Base-by-base conservation (phyloP, 345 rosid species). In the Corymbia maculata region DNA sequence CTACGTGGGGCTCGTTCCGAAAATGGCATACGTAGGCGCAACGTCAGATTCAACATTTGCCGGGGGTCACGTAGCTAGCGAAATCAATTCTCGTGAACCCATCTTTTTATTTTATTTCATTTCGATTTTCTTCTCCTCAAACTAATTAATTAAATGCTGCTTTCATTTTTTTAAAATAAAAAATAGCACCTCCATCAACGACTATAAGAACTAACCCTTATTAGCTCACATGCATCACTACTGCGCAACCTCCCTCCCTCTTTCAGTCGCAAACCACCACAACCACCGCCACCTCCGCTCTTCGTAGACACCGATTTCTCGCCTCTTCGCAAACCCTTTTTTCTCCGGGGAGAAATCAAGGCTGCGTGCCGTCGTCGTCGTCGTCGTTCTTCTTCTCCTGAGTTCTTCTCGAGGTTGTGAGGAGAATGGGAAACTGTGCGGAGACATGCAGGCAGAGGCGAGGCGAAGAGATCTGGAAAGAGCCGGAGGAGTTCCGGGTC, bases 401-500 rank as follows among this genome's bases (percentile, higher is more conserved):
- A 64, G 45, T 15, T 8, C 32, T 28, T 16, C 47, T 52, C 14
- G 51, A 79, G 55, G 11, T 59, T 2, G 52, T 13, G 42, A 49
- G 47, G 66, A 44, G 51, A 32, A 94, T 94, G 95, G 95, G 95
- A 79, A 94, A 94, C 64, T 94, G 95, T 92, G 85, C 90, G 87
- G 82, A 82, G 66, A 47, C 90, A 15, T 84, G 90, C 86, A 79
- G 13, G 19, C 85, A 47, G 44, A 68, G 87, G 47, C 85, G 57
- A 42, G 55, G 86, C 30, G 91, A 61, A 45, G 89, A 87, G 49
- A 88, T 82, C 86, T 75, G 24, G 49, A 30, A 28, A 17, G 32
- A 57, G 86, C 61, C 53, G 44, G 52, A 80, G 30, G 90, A 85
- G 45, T 50, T 45, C 45, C 51, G 19, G 79, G 21, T 59, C 47